A percentile compares a stretch with the other conserved stretches of the same genome.
phyloP scores from a whole-genome alignment of 768 basidiomycete genomes.

The Clitopilus hobsonii region DNA sequence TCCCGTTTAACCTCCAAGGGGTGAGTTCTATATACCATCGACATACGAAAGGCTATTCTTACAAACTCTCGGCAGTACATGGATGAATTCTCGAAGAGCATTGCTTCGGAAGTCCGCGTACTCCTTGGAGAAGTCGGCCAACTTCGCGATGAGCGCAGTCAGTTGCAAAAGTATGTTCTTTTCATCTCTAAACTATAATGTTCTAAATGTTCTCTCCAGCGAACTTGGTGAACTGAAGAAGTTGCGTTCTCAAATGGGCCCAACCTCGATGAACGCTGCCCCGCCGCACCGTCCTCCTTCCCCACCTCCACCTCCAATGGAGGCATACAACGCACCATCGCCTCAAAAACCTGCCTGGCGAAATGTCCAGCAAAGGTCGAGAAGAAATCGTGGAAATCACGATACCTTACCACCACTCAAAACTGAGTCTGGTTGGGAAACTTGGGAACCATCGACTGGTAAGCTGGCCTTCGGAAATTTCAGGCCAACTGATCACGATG shows the following conservation, averaged over 20 bases:
- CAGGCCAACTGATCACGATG: conserved; percentile 52
- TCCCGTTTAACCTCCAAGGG: conserved; percentile 80
- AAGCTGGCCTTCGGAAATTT: neutral
- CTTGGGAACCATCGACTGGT: neutral
- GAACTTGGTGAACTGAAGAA: conserved; percentile 29
- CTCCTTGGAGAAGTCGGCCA: conserved; percentile 81
- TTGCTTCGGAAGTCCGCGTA: conserved; percentile 81
- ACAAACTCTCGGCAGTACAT: conserved; percentile 73
- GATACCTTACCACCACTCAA: too few species aligned
- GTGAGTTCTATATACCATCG: conserved; percentile 34
- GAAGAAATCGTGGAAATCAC: too few species aligned
- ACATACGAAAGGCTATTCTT: conserved; percentile 2
- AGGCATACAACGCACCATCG: too few species aligned
- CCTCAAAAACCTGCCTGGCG: neutral
- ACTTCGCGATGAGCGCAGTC: conserved; percentile 72
- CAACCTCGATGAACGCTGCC: neutral
- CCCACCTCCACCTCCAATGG: neutral
- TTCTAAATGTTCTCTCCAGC: conserved; percentile 27
- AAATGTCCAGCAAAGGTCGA: neutral
- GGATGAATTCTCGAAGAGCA: conserved; percentile 81
- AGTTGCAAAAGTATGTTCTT: conserved; percentile 64
- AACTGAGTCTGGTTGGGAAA: neutral
- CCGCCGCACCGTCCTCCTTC: too few species aligned
- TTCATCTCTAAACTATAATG: neutral
- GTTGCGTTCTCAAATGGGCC: neutral